Percentiles rank a stretch among this genome's conserved stretches.
These are phyloP conservation scores for Davidsoniella australis DNA, from an alignment of 2,329 filamentous ascomycete genomes.

Conservation along the genomic window DNA sequence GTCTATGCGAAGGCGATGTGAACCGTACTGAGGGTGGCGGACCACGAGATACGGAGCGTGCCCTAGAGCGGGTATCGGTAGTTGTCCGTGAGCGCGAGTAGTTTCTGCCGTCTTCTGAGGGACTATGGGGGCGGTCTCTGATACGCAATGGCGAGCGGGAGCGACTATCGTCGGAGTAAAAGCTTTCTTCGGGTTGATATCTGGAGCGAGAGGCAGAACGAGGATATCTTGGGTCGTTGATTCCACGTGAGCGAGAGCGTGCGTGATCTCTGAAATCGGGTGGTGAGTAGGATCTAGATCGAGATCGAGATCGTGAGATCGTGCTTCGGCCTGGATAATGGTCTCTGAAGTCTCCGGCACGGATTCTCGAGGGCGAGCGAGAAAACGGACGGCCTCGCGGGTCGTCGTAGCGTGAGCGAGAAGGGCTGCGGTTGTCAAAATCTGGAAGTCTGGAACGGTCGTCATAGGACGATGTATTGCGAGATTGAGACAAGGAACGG, in stretches of 20 bases:
- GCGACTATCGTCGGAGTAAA: background rate
- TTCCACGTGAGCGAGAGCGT: slow-evolving; percentile 1
- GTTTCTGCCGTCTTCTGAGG: background rate
- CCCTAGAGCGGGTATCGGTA: background rate
- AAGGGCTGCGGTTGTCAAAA: background rate
- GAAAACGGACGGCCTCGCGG: background rate
- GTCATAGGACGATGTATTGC: background rate
- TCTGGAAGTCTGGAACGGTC: background rate
- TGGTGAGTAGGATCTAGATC: background rate
- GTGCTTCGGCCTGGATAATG: background rate
- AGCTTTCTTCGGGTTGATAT: background rate
- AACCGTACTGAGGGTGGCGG: slow-evolving; percentile 8
- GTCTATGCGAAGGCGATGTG: slow-evolving; percentile 1
- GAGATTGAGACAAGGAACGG: slow-evolving; percentile 1
- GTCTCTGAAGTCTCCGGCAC: background rate
- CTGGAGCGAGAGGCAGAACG: background rate
- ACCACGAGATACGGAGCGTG: slow-evolving; percentile 4
- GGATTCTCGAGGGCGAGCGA: slow-evolving; percentile 2
- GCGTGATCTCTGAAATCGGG: slow-evolving; percentile 4
- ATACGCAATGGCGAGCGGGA: slow-evolving; percentile 3
- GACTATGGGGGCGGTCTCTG: background rate
- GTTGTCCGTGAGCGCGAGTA: background rate
- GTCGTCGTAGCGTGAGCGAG: too few relatives aligned
- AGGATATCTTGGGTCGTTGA: background rate
- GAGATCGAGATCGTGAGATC: background rate